Evolutionary conservation across 768 basidiomycete species (phyloP), one percentile per base, ranked within the genome.

Genomic region (Lactarius quietus): DNA sequence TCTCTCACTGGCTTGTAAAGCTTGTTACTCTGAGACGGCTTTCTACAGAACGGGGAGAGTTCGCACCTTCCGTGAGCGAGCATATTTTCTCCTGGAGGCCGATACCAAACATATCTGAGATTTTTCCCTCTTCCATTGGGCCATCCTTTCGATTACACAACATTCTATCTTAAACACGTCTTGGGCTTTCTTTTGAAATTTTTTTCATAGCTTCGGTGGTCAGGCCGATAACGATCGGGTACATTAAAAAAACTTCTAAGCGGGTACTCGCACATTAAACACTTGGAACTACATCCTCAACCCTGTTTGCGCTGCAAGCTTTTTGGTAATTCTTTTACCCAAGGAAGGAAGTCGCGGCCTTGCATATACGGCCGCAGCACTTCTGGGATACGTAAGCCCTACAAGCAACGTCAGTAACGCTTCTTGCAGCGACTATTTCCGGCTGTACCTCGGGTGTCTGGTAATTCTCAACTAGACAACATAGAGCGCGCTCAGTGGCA

Each of bases 381-480:
- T 74, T 95, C 89, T 18, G 97, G 97, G 72, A 99, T 88, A 59
- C 86, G 81, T 63, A 99, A 80, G 31, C 96, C 96, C 94, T 97
- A 73, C 3, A 39, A 36, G 48, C 39, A n/a, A 31, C 20, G 23
- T 55, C 28, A 52, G 54, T 36, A n/a, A 14, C 23, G n/a, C 14
- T 2, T 6, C 18, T 7, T 29, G 14, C 17, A 33, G 51, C 18
- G 52, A 41, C 15, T n/a, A 39, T 51, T 53, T 31, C n/a, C 43
- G 18, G 59, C 80, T 88, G 63, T 72, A 96, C 95, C 57, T 97
- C 94, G 0, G 90, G 83, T 0, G 95, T 98, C 78, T 99, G 97
- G 75, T 96, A 94, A 77, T 98, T 98, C 79, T 99, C 97, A n/a
- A 94, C 95, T 63, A 99, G 72, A 76, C 97, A 98, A 77, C 96